A percentile compares a stretch with the other conserved stretches of the same genome.
These are phyloP conservation scores for Leucoagaricus sp. DNA, from an alignment of 1,284 basidiomycete species.

Conservation along the genomic window DNA sequence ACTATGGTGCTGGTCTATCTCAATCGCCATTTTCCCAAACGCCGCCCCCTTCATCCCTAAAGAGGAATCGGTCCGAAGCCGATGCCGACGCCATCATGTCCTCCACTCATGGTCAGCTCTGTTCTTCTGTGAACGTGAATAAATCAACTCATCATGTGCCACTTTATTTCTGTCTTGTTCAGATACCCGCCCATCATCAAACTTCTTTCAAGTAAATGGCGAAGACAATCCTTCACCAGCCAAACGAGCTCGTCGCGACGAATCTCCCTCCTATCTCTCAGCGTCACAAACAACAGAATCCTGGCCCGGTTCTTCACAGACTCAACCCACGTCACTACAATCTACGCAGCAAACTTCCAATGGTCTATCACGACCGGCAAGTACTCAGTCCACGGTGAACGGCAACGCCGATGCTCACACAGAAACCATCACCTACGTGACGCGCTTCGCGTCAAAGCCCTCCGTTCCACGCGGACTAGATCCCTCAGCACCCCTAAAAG, in stretches of 20 bases:
- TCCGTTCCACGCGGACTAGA: constrained; percentile 58
- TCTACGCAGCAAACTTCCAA: constrained; percentile 28
- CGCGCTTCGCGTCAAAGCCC: constrained; percentile 73
- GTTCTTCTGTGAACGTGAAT: constrained; percentile 7
- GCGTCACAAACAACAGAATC: constrained; percentile 24
- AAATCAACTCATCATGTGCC: constrained; percentile 16
- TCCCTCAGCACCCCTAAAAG: constrained; percentile 57
- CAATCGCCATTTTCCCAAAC: constrained; percentile 57
- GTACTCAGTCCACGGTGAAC: constrained; percentile 32
- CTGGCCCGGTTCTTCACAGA: constrained; percentile 32
- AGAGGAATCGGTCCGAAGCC: constrained; percentile 50
- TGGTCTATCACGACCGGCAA: constrained; percentile 36
- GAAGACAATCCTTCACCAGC: constrained; percentile 62
- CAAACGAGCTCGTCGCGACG: constrained; percentile 66
- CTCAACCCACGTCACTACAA: constrained; percentile 21
- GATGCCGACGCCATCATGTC: constrained; percentile 36
- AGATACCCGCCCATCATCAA: constrained; percentile 46
- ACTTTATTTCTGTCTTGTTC: constrained; percentile 36
- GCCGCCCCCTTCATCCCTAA: constrained; percentile 53
- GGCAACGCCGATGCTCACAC: constrained; percentile 29
- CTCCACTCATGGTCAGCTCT: constrained; percentile 20
- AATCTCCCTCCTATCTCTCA: constrained; percentile 32
- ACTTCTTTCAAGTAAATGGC: constrained; percentile 44
- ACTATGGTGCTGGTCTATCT: constrained; percentile 32
- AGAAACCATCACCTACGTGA: constrained; percentile 36